Conservation (phyloP, 768 basidiomycete species). For the Psilocybe subaeruginosa region DNA sequence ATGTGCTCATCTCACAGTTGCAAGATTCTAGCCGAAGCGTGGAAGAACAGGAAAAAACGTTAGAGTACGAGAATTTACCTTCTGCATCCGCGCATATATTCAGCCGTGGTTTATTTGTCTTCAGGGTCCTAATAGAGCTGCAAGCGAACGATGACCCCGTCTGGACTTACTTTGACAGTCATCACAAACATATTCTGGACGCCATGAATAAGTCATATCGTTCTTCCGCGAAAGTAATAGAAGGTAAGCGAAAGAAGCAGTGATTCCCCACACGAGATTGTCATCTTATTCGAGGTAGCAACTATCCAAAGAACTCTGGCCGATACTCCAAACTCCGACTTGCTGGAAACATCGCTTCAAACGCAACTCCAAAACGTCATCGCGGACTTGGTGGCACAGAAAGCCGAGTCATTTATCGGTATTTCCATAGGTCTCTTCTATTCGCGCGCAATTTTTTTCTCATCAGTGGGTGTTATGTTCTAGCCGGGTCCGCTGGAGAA, state of each 20-base stretch:
- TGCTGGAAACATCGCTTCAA: slow-evolving; percentile 47
- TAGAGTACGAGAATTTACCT: slow-evolving; percentile 61
- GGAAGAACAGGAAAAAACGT: slow-evolving; percentile 96
- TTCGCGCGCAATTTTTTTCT: slow-evolving; percentile 1
- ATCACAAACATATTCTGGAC: slow-evolving; percentile 84
- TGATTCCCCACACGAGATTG: slow-evolving; percentile 11
- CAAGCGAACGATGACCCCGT: slow-evolving; percentile 87
- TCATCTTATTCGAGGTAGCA: slow-evolving; percentile 36
- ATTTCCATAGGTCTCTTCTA: slow-evolving; percentile 19
- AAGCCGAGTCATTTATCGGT: slow-evolving; percentile 67
- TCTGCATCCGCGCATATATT: not conserved
- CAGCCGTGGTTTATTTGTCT: not conserved
- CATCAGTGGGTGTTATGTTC: slow-evolving; percentile 5
- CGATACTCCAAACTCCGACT: slow-evolving; percentile 37
- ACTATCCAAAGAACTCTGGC: slow-evolving; percentile 44
- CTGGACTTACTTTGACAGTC: slow-evolving; percentile 95
- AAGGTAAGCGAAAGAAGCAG: slow-evolving; percentile 42
- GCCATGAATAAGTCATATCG: slow-evolving; percentile 70
- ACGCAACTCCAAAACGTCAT: slow-evolving; percentile 65
- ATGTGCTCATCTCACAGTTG: slow-evolving; percentile 73
- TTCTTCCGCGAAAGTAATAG: slow-evolving; percentile 51
- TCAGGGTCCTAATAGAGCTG: slow-evolving; percentile 86
- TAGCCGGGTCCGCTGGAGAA: slow-evolving; percentile 73
- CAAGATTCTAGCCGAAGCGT: slow-evolving; percentile 78
- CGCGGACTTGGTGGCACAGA: slow-evolving; percentile 61